These are phyloP conservation scores for Dissophora ornata DNA, from an alignment of 192 early-diverging fungal species.

Conservation along the genomic window DNA sequence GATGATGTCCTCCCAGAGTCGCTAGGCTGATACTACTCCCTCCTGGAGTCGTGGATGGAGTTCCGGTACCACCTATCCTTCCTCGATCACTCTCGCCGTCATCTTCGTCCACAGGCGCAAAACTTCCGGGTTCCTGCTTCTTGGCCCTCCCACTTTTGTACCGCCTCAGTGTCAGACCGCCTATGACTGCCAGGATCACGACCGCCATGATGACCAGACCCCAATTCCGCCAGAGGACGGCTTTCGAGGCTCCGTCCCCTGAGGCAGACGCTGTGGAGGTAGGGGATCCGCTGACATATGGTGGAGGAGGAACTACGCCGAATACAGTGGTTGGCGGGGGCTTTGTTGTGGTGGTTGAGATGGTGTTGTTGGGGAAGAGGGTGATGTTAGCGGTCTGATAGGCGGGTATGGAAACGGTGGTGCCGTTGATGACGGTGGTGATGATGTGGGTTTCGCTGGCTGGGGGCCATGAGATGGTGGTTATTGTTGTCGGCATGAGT, in stretches of 20 bases:
- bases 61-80: not conserved
- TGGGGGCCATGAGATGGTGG: constrained; percentile 6
- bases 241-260: constrained; percentile 5
- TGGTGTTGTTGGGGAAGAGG: constrained; percentile 18
- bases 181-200: constrained; percentile 15
- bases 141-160: constrained; percentile 29
- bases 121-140: constrained; percentile 41
- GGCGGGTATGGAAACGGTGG: constrained; percentile 23
- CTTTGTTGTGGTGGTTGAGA: constrained; percentile 24
- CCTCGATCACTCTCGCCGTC: constrained; percentile 7
- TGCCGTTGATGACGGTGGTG: constrained; percentile 28
- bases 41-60: not conserved
- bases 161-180: constrained; percentile 8
- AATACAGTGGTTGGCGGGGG: constrained; percentile 32
- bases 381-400: constrained; percentile 38
- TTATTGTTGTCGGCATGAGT: constrained; percentile 6
- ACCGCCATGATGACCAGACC: constrained; percentile 4
- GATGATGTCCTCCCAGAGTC: constrained; percentile 20
- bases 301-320: constrained; percentile 19
- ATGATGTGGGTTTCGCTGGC: constrained; percentile 26
- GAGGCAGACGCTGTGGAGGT: not conserved
- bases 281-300: constrained; percentile 6
- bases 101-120: constrained; percentile 34
- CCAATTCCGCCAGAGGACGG: constrained; percentile 24
- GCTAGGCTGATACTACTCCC: constrained; percentile 21